Percentiles rank a stretch among this genome's conserved stretches.
phyloP scores from a whole-genome alignment of 2,329 filamentous ascomycete genomes.

The Neurospora sp. region DNA sequence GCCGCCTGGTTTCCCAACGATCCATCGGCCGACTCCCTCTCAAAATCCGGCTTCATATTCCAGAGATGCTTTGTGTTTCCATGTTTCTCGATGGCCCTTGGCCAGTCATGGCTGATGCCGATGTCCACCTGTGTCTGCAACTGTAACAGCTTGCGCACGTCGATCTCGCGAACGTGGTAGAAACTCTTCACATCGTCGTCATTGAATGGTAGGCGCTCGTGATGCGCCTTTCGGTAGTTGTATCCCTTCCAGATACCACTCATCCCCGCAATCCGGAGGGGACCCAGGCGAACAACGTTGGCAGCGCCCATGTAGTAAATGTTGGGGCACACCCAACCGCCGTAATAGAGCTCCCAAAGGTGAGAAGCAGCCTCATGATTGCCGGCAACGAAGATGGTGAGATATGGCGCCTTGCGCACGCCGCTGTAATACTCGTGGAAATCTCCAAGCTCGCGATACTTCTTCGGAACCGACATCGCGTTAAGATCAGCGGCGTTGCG shows the following conservation, averaged over 20 bases:
- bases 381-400: constrained; percentile 86
- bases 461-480: constrained; percentile 80
- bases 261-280: constrained; percentile 77
- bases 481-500: constrained; percentile 82
- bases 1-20: constrained; percentile 74
- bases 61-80: constrained; percentile 65
- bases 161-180: constrained; percentile 84
- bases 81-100: constrained; percentile 67
- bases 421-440: constrained; percentile 94
- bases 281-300: constrained; percentile 76
- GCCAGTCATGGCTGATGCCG: constrained; percentile 94
- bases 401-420: constrained; percentile 63
- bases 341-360: constrained; percentile 87
- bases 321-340: constrained; percentile 92
- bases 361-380: constrained; percentile 94
- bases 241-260: constrained; percentile 93
- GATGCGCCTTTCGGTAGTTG: constrained; percentile 75
- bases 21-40: constrained; percentile 64
- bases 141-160: constrained; percentile 81
- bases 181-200: constrained; percentile 66
- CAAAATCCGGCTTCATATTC: constrained; percentile 63
- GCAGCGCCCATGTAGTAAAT: constrained; percentile 96
- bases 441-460: constrained; percentile 81
- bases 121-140: constrained; percentile 83
- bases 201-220: constrained; percentile 79